Base-by-base conservation (phyloP, 192 early-diverging fungal genomes). In the Dissophora globulifera region DNA sequence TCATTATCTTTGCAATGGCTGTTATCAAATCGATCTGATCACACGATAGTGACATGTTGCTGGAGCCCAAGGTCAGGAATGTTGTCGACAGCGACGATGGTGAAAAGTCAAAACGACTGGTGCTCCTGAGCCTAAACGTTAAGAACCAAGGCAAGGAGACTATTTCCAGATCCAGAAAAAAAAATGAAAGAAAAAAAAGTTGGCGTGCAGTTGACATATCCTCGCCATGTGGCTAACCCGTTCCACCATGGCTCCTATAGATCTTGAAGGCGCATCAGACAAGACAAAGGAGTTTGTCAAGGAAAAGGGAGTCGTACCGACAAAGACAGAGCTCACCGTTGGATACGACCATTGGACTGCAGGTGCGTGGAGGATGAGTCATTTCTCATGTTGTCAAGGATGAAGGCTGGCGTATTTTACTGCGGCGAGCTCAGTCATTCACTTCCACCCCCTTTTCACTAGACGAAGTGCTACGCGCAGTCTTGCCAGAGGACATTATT, bases 261-360 rank as follows among this genome's bases (percentile, higher is more conserved):
- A 78, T 8, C 62, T 79, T 33, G 81, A 87, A 53, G 51, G 82
- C 20, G 65, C 95, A 22, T 82, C 86, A 0, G 51, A 78, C 48
- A 58, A 62, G 33, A 80, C 85, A 1, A 64, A 81, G 51, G 58
- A 82, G 46, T 90, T 86, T 35, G 81, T 82, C 25, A 80, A 81
- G 16, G 65, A 80, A 25, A 69, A 81, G 48, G 79, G 78, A 6
- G 66, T 86, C 6, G 86, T 83, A 6, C 22, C 92, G n/a, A 79
- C 85, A 22, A 42, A 67, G 17, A 85, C 91, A 54, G 49, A 67
- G n/a, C 46, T 94, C 5, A 70, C 83, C 11, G 67, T 98, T 25
- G 85, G 64, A 33, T 98, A 97, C 83, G 91, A 93, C 25, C 90
- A 96, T 75, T 99, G 95, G 95, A 88, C 89, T 2, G 87, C 92